Conservation (phyloP, 2,329 filamentous ascomycete species). For the Cucurbitaria berberidis region DNA sequence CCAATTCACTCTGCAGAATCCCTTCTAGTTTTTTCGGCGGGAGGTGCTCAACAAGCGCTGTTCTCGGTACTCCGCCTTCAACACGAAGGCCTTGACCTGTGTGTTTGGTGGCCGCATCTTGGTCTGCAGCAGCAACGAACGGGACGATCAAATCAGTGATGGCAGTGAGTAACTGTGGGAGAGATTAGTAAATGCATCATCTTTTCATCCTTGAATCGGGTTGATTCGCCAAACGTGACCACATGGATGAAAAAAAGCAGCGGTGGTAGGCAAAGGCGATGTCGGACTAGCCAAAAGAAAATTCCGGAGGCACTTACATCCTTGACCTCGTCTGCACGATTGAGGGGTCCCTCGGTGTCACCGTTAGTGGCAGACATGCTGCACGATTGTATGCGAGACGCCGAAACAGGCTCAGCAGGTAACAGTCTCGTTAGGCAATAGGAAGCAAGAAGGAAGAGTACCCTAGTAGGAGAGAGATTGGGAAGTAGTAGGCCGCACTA, state of each 20-base stretch:
- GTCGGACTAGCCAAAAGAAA: neutral
- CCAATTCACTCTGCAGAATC: constrained; percentile 44
- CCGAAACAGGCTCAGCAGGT: neutral
- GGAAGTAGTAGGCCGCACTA: neutral
- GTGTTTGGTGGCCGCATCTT: constrained; percentile 62
- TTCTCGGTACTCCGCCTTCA: constrained; percentile 65
- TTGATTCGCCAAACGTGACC: neutral
- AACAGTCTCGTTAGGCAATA: neutral
- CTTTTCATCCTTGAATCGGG: neutral
- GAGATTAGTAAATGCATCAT: neutral
- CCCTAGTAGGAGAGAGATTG: neutral
- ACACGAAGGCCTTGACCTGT: constrained; percentile 63
- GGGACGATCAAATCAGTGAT: constrained; percentile 72
- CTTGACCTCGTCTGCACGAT: constrained; percentile 47
- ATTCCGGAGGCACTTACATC: constrained; percentile 34
- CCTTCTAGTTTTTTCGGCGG: constrained; percentile 51
- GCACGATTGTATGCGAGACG: neutral
- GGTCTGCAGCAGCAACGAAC: constrained; percentile 74
- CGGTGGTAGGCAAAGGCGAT: neutral
- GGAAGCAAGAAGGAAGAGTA: neutral
- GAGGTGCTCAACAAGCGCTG: constrained; percentile 53
- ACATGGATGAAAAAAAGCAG: neutral
- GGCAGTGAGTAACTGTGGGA: constrained; percentile 44
- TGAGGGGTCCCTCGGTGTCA: constrained; percentile 29
- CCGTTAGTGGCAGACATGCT: constrained; percentile 7